Conservation (phyloP, 225 moss, liverwort and hornwort species). For the Antitrichia curtipendula region DNA sequence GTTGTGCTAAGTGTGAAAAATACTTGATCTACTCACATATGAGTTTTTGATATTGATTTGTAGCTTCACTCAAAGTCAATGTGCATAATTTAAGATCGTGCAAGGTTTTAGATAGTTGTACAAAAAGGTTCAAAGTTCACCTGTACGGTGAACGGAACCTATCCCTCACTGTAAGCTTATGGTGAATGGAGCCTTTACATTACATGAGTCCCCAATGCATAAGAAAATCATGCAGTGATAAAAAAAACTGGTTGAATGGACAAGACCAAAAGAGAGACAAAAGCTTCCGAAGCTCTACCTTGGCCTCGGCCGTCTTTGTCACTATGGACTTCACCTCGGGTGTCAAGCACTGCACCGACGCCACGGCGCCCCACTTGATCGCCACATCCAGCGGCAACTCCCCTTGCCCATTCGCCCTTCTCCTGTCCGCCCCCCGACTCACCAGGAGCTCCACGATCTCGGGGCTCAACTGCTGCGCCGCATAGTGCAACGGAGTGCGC, state of each 20-base stretch:
- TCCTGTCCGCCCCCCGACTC: constrained; percentile 43
- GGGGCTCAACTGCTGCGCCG: constrained; percentile 34
- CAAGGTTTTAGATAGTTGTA: not conserved
- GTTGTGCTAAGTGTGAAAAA: not conserved
- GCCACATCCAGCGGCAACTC: constrained; percentile 47
- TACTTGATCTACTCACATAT: not conserved
- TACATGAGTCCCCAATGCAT: not conserved
- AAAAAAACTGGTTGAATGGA: not conserved
- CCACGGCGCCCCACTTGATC: constrained; percentile 47
- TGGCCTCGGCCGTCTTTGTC: not conserved
- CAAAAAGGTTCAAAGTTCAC: not conserved
- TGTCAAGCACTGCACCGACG: constrained; percentile 37
- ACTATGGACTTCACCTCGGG: not conserved
- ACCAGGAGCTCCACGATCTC: constrained; percentile 67
- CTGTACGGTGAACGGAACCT: too few species aligned
- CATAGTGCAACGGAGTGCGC: constrained; percentile 64
- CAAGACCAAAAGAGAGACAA: not conserved
- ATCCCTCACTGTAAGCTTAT: not conserved
- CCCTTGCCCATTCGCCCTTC: constrained; percentile 16
- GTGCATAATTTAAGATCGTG: not conserved
- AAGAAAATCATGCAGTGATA: not conserved
- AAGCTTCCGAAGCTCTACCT: not conserved
- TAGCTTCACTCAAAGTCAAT: not conserved
- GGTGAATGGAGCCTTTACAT: not conserved
- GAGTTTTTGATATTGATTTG: too few species aligned